Base-by-base conservation (phyloP, 1,284 basidiomycete genomes). In the Peniophora sp. region DNA sequence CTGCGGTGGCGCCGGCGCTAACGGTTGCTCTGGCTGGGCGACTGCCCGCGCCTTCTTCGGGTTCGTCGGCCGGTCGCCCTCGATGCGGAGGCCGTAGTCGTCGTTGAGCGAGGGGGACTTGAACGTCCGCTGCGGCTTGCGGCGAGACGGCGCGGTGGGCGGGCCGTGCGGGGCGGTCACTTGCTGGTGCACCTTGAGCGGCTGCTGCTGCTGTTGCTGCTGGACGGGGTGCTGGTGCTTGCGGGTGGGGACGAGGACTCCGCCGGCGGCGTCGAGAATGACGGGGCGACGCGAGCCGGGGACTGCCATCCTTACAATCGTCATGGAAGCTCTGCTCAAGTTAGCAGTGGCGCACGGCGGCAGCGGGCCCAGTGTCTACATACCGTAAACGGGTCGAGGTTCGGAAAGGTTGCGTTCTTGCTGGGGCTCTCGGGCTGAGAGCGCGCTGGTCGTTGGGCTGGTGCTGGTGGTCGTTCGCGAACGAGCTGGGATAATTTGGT, bases 61-160 rank as follows among this genome's bases (percentile, higher is more conserved):
- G 27, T 46, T 47, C 22, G 50, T 47, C 17, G 52, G 51, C 24
- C 49, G 46, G 14, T 50, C 48, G 50, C 51, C 47, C 43, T 59
- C 55, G 18, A 60, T 50, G 52, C 60, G 52, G 9, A 58, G 52
- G 46, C 55, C 59, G 22, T 51, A 39, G 18, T 55, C 50, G 15
- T 59, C 54, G 36, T 57, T 54, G 32, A 57, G 47, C 10, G 60
- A 58, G 32, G 66, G 65, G 5, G 66, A 67, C 48, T 59, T 62
- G 58, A 62, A 68, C 3, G 66, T 66, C 17, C 55, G 53, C 39
- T 55, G 47, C 1, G 65, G 66, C 52, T 68, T 68, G 49, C 66
- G 58, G 17, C 65, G 61, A 22, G 58, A 59, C n/a, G 50, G 47
- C 6, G 64, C 60, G 20, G 53, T 17, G 14, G 37, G 37, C 37